Evolutionary conservation across 2,329 filamentous ascomycete species (phyloP), one percentile per base, ranked within the genome.

Genomic region (Fusarium siculi): DNA sequence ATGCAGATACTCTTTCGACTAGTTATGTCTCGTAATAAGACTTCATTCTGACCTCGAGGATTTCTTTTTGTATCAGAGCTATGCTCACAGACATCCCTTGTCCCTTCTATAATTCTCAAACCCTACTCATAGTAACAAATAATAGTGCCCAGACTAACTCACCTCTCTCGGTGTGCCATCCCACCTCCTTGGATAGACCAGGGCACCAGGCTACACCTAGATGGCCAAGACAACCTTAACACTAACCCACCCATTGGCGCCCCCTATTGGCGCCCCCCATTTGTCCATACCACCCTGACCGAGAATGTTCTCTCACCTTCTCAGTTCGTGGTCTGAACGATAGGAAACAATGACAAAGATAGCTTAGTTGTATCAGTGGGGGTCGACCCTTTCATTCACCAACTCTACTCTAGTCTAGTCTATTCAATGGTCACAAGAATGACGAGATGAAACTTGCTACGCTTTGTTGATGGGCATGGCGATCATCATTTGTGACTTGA

Each of bases 181-280:
- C 67, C 75, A 36, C 55, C 49, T 59, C 25, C 52, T 54, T 66
- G 66, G 62, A 55, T 43, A 69, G 42, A 47, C 25, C 46, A 30
- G 28, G 28, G 28, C 28, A 30, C 9, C 30, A 58, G 63, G 71
- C 63, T 67, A 67, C 56, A 56, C 66, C 58, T 43, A 59, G 56
- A 75, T 72, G 71, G 67, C 72, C 72, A 76, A 77, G 74, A 69
- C 60, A 63, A 66, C 69, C 50, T 74, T 63, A 62, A 70, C 67
- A 63, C 65, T 66, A 66, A 47, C 58, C 73, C 55, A 47, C 57
- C 28, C 39, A 66, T 63, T 65, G 62, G 63, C 40, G 15, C 66
- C 70, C 70, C 68, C 40, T 30, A 54, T 56, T 63, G 62, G 63
- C 40, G 15, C 66, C 70, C 70, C 68, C 40, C 34, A 54, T 56